phyloP scores from a whole-genome alignment of 2,329 filamentous ascomycete genomes.

The Colletotrichum acutatum region DNA sequence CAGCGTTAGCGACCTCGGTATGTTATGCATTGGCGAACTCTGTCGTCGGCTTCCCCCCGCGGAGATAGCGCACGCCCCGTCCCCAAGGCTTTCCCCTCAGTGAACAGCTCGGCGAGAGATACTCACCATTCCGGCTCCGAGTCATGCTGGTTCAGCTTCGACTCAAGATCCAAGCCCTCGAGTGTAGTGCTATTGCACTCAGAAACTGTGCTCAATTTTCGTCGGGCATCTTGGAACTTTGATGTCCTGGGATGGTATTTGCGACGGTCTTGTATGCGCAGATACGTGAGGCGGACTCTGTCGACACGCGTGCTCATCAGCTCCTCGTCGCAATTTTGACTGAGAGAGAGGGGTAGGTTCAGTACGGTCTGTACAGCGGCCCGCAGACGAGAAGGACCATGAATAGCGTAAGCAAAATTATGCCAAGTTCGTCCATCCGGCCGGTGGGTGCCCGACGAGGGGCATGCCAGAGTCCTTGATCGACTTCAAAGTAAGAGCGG shows the following conservation, averaged over 20 bases:
- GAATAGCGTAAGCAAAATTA: conserved; percentile 31
- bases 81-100: not conserved
- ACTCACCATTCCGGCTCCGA: conserved; percentile 25
- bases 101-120: not conserved
- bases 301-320: conserved; percentile 2
- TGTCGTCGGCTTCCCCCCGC: not conserved
- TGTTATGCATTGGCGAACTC: not conserved
- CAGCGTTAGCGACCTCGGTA: conserved; percentile 15
- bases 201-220: conserved; percentile 44
- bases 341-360: conserved; percentile 3
- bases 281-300: conserved; percentile 19
- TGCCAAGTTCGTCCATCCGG: conserved; percentile 29
- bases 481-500: not conserved
- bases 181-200: conserved; percentile 37
- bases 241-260: conserved; percentile 34
- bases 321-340: not conserved
- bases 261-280: conserved; percentile 23
- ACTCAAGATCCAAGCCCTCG: conserved; percentile 28
- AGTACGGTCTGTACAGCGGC: conserved; percentile 27
- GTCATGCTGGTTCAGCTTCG: conserved; percentile 12
- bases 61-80: not conserved
- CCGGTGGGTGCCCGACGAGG: not conserved
- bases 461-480: conserved; percentile 10
- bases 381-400: conserved; percentile 21
- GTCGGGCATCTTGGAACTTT: conserved; percentile 38